Conservation (phyloP, 176 grass and related monocot species). For the Carex pumila region DNA sequence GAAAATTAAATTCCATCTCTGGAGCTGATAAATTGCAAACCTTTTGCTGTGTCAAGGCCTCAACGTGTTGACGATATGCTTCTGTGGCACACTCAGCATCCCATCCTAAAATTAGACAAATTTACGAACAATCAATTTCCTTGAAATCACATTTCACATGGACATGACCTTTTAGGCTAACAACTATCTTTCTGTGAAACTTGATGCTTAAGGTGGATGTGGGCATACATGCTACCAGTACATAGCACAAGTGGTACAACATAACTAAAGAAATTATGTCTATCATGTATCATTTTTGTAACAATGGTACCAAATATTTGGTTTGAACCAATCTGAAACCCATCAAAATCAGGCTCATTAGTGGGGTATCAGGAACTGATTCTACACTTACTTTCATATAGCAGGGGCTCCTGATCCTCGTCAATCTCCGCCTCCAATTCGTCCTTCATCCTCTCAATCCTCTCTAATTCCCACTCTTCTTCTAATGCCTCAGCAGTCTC, state of each 20-base stretch:
- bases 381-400: conserved; percentile 73
- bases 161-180: not conserved
- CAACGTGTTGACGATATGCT: conserved; percentile 91
- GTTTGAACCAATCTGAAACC: not conserved
- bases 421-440: conserved; percentile 99
- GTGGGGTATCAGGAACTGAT: not conserved
- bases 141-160: not conserved
- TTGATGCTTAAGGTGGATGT: not conserved
- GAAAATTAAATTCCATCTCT: conserved; percentile 9
- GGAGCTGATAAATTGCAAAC: conserved; percentile 32
- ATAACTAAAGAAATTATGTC: not conserved
- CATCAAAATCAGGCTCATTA: not conserved
- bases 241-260: not conserved
- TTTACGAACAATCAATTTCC: not conserved
- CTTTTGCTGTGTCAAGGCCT: conserved; percentile 87
- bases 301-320: not conserved
- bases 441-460: conserved; percentile 94
- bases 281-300: not conserved
- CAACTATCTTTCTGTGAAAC: not conserved
- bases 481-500: conserved; percentile 72
- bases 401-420: conserved; percentile 92
- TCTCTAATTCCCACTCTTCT: conserved; percentile 98
- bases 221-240: not conserved
- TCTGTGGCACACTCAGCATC: conserved; percentile 95
- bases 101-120: conserved; percentile 57